Evolutionary conservation across 163 green algal species (phyloP), one percentile per base, ranked within the genome.

Genomic region (Scenedesmus sp.): DNA sequence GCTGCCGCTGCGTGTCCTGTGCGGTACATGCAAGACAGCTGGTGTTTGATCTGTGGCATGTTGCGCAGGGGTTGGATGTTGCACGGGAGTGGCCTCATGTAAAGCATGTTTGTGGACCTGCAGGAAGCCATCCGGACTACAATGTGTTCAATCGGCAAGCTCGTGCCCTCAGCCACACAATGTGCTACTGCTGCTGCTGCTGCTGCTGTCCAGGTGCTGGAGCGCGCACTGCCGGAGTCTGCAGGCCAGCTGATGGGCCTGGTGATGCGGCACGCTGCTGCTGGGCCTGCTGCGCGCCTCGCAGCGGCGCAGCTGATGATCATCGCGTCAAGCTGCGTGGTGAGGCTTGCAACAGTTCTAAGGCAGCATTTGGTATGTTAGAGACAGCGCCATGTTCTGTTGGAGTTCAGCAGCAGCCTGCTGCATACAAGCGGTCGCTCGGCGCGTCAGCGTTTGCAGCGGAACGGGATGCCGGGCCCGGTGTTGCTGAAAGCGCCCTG

Each of bases 321-420:
- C 52, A 84, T 93, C 3, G 90, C 90, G 0, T 26, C 90, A 55
- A 91, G 10, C 23, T 93, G 90, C 66, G 34, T 88, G 90, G 90
- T 93, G 90, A 90, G 90, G 70, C 70, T 52, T 7, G 26, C 4
- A 8, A 23, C 70, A 79, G 1, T 46, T 46, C 34, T 46, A 1
- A 46, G 34, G 70, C 70, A 15, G 23, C 23, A 0, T 4, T 12
- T 52, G 46, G 70, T n/a, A 6, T 1, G 70, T 34, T 52, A 5
- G 5, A 13, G 16, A 76, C 2, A 1, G 1, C 15, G 66, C 62
- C 34, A 46, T 46, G 34, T 46, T 46, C 34, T 46, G 34, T 46
- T 46, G 34, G 34, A 46, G 34, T 46, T 46, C 34, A 46, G 34
- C 34, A 46, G 34, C 34, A 46, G 34, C 34, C 34, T 46, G 34